Conservation (phyloP, 441 rosid species). For the Mallotus repandus region DNA sequence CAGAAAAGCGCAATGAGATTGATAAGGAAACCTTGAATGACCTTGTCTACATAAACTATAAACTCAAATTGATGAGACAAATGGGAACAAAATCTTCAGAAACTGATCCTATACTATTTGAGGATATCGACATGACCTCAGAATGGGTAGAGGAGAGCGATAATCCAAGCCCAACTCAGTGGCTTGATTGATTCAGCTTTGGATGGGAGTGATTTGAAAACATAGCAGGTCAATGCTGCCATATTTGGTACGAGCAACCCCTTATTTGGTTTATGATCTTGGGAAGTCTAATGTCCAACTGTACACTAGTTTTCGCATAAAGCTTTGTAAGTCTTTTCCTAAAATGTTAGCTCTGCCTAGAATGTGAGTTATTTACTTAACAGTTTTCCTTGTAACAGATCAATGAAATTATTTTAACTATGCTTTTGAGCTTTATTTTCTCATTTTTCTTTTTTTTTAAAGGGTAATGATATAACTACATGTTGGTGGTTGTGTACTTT, state of each 20-base stretch:
- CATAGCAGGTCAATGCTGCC: conserved; percentile 65
- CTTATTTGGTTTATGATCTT: conserved; percentile 62
- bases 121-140: conserved; percentile 87
- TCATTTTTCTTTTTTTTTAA: too few relatives aligned
- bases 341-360: not conserved
- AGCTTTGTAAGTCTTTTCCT: not conserved
- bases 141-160: conserved; percentile 92
- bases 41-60: conserved; percentile 64
- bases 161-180: conserved; percentile 67
- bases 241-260: conserved; percentile 61
- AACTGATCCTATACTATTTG: conserved; percentile 60
- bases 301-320: not conserved
- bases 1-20: conserved; percentile 80
- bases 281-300: not conserved
- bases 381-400: not conserved
- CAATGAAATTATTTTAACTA: not conserved
- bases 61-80: conserved; percentile 65
- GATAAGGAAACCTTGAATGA: conserved; percentile 74
- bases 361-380: too few relatives aligned
- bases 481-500: too few relatives aligned
- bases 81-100: conserved; percentile 48
- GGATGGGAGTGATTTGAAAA: conserved; percentile 79
- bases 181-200: conserved; percentile 73
- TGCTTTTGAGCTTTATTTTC: too few relatives aligned
- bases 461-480: too few relatives aligned